Evolutionary conservation across 2,329 filamentous ascomycete genomes (phyloP).

Genomic region (Exophiala lecanii-corni): DNA sequence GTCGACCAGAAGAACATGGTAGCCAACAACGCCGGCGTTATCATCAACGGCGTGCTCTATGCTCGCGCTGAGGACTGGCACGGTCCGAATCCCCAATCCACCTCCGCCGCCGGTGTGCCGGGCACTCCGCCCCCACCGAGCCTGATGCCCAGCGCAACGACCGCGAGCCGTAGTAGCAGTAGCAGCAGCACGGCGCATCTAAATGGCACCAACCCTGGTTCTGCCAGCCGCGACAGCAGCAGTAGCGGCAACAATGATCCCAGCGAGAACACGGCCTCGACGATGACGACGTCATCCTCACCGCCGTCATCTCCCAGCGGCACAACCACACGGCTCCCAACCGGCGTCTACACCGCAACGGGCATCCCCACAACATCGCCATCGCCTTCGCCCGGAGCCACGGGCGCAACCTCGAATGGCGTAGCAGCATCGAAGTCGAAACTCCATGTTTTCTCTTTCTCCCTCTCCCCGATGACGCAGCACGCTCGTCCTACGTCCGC

Average conservation of each 20-base stretch:
- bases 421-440: too few relatives aligned
- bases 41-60: constrained; percentile 58
- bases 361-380: constrained; percentile 18
- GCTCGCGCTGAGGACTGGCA: constrained; percentile 35
- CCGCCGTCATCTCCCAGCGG: too few relatives aligned
- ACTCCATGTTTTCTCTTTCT: too few relatives aligned
- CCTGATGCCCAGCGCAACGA: constrained; percentile 19
- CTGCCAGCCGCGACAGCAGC: neutral
- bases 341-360: constrained; percentile 33
- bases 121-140: constrained; percentile 25
- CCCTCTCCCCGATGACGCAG: too few relatives aligned
- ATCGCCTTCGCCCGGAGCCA: neutral
- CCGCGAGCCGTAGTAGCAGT: neutral
- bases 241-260: too few relatives aligned
- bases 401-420: neutral
- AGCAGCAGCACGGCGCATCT: neutral
- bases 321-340: constrained; percentile 21
- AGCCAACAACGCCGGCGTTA: constrained; percentile 47
- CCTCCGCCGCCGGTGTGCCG: constrained; percentile 27
- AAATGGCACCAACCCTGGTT: constrained; percentile 1
- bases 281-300: too few relatives aligned
- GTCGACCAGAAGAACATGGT: constrained; percentile 48
- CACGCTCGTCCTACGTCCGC: too few relatives aligned
- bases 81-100: constrained; percentile 29
- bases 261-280: too few relatives aligned